Base-by-base conservation (phyloP, 805 yeast genomes). In the Cyberlindnera japonica region DNA sequence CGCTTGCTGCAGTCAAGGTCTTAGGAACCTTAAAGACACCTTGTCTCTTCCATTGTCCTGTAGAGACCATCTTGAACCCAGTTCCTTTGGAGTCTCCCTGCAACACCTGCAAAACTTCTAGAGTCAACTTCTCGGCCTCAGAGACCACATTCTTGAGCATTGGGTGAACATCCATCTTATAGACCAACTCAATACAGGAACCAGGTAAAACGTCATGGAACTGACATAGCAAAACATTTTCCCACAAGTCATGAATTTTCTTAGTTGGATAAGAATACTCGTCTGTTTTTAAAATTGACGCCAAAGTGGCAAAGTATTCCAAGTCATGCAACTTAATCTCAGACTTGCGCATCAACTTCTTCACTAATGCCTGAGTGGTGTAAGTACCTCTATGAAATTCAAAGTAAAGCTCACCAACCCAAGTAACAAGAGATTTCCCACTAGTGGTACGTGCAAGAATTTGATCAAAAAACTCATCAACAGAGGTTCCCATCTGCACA, bases 121-220 rank as follows among this genome's bases (percentile, higher is more conserved):
- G 77, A 55, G 2, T 72, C 54, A 93, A 67, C 5, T 63, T 51
- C 29, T 74, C 70, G 29, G 82, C 80, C 17, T 67, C 64, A 15
- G 68, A 63, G 43, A 83, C 65, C 18, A 81, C 83, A 13, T 70
- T 64, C 6, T 67, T 68, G 52, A 90, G 72, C 76, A 86, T 80
- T 23, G 91, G 90, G 57, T 80, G 76, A 9, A 91, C 97, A 53
- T 84, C 93, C 53, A 88, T 89, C 35, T 76, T 79, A 58, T 93
- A 91, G 12, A 93, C 96, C 79, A 87, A 78, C 47, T 88, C 96
- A 54, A 91, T 91, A 63, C 96, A 87, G 6, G 95, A 83, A 3
- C 99, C 99, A 2, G 99, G 99, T 38, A 93, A 71, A n/a, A 91
- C 97, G 66, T 91, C 99, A 62, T 91, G 99, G 68, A 91, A 91